Percentiles rank a stretch among this genome's conserved stretches.
Conservation (phyloP, 108 stramenopile genomes). For the Skeletonema grethae region DNA sequence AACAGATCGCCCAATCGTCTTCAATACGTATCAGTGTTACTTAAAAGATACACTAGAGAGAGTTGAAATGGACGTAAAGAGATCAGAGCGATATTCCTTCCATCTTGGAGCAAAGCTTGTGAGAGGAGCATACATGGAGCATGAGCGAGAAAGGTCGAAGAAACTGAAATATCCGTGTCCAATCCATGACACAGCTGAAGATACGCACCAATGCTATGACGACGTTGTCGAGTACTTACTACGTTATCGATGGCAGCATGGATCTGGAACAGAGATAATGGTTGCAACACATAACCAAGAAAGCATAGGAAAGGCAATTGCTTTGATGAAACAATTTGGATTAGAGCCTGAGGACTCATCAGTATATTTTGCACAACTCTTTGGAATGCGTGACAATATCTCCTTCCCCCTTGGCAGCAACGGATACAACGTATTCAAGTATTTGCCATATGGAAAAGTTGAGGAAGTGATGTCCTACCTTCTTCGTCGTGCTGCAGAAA, state of each 20-base stretch:
- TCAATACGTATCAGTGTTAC: slow-evolving; percentile 96
- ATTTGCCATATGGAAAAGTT: slow-evolving; percentile 95
- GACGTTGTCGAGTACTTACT: slow-evolving; percentile 70
- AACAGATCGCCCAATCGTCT: slow-evolving; percentile 70
- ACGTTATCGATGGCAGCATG: slow-evolving; percentile 37
- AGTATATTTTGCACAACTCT: slow-evolving; percentile 94
- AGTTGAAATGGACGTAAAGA: slow-evolving; percentile 78
- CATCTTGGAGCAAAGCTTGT: slow-evolving; percentile 95
- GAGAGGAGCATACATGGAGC: slow-evolving; percentile 96
- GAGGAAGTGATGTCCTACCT: slow-evolving; percentile 96
- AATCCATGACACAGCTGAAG: slow-evolving; percentile 81
- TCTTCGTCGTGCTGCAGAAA: slow-evolving; percentile 94
- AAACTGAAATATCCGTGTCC: slow-evolving; percentile 59
- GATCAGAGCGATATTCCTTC: slow-evolving; percentile 75
- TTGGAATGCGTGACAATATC: slow-evolving; percentile 96
- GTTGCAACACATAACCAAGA: slow-evolving; percentile 92
- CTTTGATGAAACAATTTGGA: slow-evolving; percentile 69
- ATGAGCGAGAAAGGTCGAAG: slow-evolving; percentile 82
- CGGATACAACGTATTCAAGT: slow-evolving; percentile 91
- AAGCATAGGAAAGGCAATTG: slow-evolving; percentile 78
- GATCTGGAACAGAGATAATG: slow-evolving; percentile 81
- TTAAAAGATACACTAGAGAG: slow-evolving; percentile 77
- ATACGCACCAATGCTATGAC: slow-evolving; percentile 91
- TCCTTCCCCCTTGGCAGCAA: slow-evolving; percentile 89
- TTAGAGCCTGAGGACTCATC: slow-evolving; percentile 44